Conservation (phyloP, 345 rosid species). For the Bruguiera sexangula region DNA sequence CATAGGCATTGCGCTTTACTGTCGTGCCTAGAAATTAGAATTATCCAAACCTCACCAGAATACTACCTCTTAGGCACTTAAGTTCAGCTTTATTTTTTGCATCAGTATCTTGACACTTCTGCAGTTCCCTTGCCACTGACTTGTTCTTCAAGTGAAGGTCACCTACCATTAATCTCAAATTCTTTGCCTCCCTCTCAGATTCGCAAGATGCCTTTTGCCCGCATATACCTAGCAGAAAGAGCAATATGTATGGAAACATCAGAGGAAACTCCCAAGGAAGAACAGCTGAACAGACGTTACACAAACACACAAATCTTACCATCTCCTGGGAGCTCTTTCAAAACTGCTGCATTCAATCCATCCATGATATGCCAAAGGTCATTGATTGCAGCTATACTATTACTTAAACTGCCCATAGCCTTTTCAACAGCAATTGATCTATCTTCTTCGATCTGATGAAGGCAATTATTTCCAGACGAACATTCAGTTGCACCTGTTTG, state of each 20-base stretch:
- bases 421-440: conserved; percentile 37
- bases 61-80: conserved; percentile 61
- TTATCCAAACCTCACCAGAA: neutral
- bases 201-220: conserved; percentile 42
- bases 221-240: conserved; percentile 49
- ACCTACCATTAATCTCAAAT: conserved; percentile 52
- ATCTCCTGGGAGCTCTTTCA: conserved; percentile 44
- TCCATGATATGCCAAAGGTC: conserved; percentile 61
- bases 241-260: conserved; percentile 20
- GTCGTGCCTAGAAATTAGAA: neutral
- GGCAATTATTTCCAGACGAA: conserved; percentile 49
- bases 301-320: conserved; percentile 37
- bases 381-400: conserved; percentile 51
- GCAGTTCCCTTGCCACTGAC: conserved; percentile 58
- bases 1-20: neutral
- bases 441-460: conserved; percentile 42
- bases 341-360: conserved; percentile 47
- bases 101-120: conserved; percentile 50
- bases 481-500: conserved; percentile 91
- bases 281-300: neutral
- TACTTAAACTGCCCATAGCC: conserved; percentile 41
- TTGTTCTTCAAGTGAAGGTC: conserved; percentile 73
- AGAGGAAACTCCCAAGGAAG: conserved; percentile 17
- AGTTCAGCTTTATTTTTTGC: conserved; percentile 70
- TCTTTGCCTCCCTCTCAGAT: conserved; percentile 55